These are phyloP conservation scores for Orbilia oligospora DNA, from an alignment of 2,329 filamentous ascomycete species.

Conservation along the genomic window DNA sequence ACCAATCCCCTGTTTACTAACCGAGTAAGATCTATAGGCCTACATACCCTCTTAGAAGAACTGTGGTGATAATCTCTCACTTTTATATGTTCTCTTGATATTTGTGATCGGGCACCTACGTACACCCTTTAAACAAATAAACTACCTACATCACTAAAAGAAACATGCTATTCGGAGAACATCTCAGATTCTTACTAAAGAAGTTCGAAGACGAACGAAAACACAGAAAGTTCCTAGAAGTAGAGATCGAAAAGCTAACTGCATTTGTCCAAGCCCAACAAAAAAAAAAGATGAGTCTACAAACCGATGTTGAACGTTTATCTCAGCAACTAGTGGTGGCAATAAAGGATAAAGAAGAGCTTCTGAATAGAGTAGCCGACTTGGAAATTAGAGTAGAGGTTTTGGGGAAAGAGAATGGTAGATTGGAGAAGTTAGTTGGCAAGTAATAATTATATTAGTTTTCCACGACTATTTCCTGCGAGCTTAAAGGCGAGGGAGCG, in stretches of 20 bases:
- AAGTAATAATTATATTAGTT: neutral
- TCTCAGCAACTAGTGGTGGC: neutral
- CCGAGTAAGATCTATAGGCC: no score
- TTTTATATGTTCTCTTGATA: no score
- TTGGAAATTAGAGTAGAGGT: neutral
- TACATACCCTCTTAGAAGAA: no score
- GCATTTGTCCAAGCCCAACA: neutral
- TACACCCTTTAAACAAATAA: no score
- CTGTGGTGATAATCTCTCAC: no score
- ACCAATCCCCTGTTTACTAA: no score
- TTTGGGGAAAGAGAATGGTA: slow-evolving; percentile 12
- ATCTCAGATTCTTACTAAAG: slow-evolving; percentile 13
- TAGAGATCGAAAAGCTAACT: neutral
- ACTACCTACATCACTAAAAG: no score
- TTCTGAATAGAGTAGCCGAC: neutral
- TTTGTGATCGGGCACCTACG: no score
- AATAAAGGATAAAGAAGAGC: neutral
- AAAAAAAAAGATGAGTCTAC: neutral
- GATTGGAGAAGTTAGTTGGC: neutral
- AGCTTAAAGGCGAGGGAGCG: neutral
- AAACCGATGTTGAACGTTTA: neutral
- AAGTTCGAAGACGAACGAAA: slow-evolving; percentile 8
- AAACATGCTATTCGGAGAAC: slow-evolving; percentile 27
- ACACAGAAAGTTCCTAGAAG: neutral
- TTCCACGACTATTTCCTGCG: neutral